A percentile compares a stretch with the other conserved stretches of the same genome.
These are phyloP conservation scores for Solanum raphanifolium DNA, from an alignment of 257 asterid species.

Conservation along the genomic window DNA sequence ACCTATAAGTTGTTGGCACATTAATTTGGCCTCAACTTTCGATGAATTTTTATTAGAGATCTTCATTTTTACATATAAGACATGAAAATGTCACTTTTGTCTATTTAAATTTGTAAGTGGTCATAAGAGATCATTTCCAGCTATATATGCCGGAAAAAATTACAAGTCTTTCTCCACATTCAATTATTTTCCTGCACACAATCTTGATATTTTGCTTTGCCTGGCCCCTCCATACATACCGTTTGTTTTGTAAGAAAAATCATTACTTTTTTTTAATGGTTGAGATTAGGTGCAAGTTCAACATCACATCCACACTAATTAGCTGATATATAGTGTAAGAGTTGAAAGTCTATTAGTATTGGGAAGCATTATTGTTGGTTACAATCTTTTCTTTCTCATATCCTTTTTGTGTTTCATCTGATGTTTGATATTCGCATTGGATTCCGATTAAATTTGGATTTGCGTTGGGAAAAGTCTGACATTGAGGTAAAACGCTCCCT, in stretches of 20 bases:
- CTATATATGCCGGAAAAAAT: neutral
- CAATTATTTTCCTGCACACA: neutral
- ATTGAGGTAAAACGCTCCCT: accelerated
- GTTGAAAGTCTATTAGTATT: neutral
- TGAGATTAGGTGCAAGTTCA: neutral
- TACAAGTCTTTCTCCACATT: neutral
- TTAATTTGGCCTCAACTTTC: neutral
- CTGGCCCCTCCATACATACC: neutral
- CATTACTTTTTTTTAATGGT: neutral
- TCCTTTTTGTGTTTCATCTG: no score
- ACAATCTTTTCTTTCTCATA: no score
- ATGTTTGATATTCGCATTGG: accelerated
- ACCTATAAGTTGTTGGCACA: neutral
- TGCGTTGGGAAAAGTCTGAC: accelerated
- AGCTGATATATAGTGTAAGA: neutral
- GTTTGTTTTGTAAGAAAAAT: neutral
- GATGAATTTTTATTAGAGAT: no score
- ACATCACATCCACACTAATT: neutral
- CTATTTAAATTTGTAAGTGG: no score
- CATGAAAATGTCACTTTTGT: no score
- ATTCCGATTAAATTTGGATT: no score
- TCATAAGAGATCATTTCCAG: neutral
- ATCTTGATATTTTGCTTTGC: neutral
- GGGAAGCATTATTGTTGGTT: neutral
- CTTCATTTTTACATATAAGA: no score